Percentiles rank a stretch among this genome's conserved stretches.
These are phyloP conservation scores for Diaporthe ilicicola DNA, from an alignment of 2,329 filamentous ascomycete genomes.

Conservation along the genomic window DNA sequence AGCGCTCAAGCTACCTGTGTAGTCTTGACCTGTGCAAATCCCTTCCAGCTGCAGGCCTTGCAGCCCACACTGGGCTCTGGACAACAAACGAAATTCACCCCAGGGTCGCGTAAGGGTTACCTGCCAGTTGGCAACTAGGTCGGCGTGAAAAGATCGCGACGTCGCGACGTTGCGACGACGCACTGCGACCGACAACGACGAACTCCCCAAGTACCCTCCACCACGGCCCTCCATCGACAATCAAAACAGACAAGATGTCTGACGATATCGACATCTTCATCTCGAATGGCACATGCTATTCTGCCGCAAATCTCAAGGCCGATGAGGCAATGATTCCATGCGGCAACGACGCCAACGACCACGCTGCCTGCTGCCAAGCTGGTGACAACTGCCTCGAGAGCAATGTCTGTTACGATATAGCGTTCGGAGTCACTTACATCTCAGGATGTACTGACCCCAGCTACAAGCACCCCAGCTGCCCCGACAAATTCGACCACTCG, in stretches of 20 bases:
- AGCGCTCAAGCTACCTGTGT: background rate
- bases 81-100: background rate
- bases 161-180: too few relatives aligned
- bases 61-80: too few relatives aligned
- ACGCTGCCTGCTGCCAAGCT: slow-evolving; percentile 43
- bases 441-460: slow-evolving; percentile 47
- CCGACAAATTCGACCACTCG: slow-evolving; percentile 40
- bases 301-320: slow-evolving; percentile 30
- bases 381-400: slow-evolving; percentile 45
- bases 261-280: slow-evolving; percentile 37
- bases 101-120: background rate
- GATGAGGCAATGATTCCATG: slow-evolving; percentile 42
- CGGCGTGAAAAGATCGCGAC: too few relatives aligned
- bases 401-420: slow-evolving; percentile 37
- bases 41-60: background rate
- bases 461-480: slow-evolving; percentile 45
- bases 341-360: slow-evolving; percentile 43
- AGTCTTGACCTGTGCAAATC: background rate
- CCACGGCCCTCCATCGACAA: background rate
- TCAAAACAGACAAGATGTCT: background rate
- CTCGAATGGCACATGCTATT: slow-evolving; percentile 47
- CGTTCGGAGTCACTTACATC: slow-evolving; percentile 44
- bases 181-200: background rate
- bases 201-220: background rate
- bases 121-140: background rate